These are phyloP conservation scores for Stagonosporopsis chrysanthemi DNA, from an alignment of 2,329 filamentous ascomycete species.

Conservation along the genomic window DNA sequence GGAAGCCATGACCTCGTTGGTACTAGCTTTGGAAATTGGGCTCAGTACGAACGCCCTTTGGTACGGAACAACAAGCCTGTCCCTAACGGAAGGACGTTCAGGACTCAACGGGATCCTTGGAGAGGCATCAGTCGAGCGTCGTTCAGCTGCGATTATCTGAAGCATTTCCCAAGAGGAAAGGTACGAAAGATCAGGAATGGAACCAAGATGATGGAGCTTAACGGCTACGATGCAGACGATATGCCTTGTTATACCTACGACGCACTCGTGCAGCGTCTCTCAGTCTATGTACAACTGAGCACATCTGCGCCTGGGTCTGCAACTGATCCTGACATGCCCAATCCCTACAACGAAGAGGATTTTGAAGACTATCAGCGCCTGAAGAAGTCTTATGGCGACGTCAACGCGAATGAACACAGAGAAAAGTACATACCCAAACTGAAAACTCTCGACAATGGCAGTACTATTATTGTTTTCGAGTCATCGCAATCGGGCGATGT, in stretches of 20 bases:
- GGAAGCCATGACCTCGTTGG: conserved; percentile 57
- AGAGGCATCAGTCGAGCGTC: conserved; percentile 58
- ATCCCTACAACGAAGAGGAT: conserved; percentile 54
- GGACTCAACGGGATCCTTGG: conserved; percentile 60
- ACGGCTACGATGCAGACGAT: conserved; percentile 56
- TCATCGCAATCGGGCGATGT: conserved; percentile 57
- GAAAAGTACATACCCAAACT: conserved; percentile 52
- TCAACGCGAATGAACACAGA: conserved; percentile 39
- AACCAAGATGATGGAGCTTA: conserved; percentile 59
- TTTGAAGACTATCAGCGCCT: conserved; percentile 44
- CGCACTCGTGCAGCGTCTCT: conserved; percentile 59
- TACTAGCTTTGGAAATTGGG: conserved; percentile 60
- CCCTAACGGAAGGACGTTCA: conserved; percentile 60
- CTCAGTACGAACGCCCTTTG: conserved; percentile 57
- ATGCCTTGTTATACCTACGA: conserved; percentile 57
- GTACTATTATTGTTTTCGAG: conserved; percentile 62
- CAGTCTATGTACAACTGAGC: conserved; percentile 60
- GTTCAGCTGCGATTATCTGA: conserved; percentile 62
- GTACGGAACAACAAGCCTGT: conserved; percentile 60
- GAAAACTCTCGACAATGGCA: conserved; percentile 57
- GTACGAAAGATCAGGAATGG: conserved; percentile 24
- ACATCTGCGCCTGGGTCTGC: conserved; percentile 51
- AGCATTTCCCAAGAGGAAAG: conserved; percentile 50
- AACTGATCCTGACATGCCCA: conserved; percentile 53
- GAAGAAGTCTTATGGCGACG: conserved; percentile 39